Percentiles rank a stretch among this genome's conserved stretches.
These are phyloP conservation scores for Aquilaria sinensis DNA, from an alignment of 345 rosid genomes.

Conservation along the genomic window DNA sequence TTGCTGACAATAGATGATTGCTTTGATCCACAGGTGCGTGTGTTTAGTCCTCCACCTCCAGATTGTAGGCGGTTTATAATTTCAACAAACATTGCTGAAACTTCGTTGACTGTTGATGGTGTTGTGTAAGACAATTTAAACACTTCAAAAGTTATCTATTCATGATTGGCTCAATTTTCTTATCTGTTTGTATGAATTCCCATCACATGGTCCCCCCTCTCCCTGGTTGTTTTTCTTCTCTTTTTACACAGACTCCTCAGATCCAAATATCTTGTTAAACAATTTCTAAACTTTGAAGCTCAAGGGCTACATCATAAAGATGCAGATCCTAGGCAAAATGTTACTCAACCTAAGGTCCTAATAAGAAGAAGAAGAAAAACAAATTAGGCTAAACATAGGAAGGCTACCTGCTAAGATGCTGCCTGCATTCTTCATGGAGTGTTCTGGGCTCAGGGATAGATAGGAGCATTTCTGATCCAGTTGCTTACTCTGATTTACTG, in stretches of 20 bases:
- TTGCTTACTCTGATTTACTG: no score
- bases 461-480: no score
- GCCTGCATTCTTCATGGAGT: no score
- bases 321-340: no score
- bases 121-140: conserved; percentile 78
- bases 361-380: no score
- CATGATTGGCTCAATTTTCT: conserved; percentile 14
- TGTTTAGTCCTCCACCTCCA: conserved; percentile 90
- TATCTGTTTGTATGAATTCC: not conserved
- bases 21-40: conserved; percentile 67
- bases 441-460: no score
- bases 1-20: conserved; percentile 20
- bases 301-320: no score
- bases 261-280: no score
- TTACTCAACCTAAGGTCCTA: no score
- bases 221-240: conserved; percentile 1
- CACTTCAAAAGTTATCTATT: conserved; percentile 17
- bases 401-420: no score
- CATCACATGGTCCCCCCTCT: not conserved
- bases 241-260: not conserved
- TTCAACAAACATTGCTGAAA: conserved; percentile 95
- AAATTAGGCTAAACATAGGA: no score
- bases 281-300: no score
- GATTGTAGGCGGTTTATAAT: conserved; percentile 90
- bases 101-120: conserved; percentile 97